These are phyloP conservation scores for Primulina huaijiensis DNA, from an alignment of 257 asterid genomes.

Conservation along the genomic window DNA sequence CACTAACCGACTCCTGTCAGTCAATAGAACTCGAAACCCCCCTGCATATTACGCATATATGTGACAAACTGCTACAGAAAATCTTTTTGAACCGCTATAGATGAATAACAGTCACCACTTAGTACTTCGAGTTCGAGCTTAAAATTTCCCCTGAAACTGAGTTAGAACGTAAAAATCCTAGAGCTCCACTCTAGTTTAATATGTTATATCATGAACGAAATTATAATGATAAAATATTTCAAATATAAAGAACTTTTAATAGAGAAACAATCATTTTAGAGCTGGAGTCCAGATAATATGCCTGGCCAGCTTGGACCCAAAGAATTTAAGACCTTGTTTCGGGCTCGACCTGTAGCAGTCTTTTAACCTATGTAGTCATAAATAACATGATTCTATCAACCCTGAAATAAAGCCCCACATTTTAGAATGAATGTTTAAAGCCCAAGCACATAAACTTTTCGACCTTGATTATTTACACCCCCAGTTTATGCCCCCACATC, in stretches of 20 bases:
- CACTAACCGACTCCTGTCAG: conserved; percentile 74
- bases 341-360: neutral
- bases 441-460: neutral
- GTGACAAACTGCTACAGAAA: conserved; percentile 18
- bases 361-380: neutral
- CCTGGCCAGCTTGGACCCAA: neutral
- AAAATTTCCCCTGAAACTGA: no score
- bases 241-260: no score
- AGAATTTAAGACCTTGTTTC: neutral
- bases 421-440: neutral
- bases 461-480: neutral
- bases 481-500: neutral
- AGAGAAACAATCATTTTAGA: no score
- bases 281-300: neutral
- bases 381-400: neutral
- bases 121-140: no score
- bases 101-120: conserved; percentile 21
- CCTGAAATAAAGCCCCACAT: neutral
- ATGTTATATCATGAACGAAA: no score
- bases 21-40: conserved; percentile 70
- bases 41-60: conserved; percentile 44
- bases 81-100: neutral
- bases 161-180: no score
- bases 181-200: no score
- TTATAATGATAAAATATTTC: no score